These are phyloP conservation scores for Aspergillus awamori DNA, from an alignment of 2,329 filamentous ascomycete genomes.

Conservation along the genomic window DNA sequence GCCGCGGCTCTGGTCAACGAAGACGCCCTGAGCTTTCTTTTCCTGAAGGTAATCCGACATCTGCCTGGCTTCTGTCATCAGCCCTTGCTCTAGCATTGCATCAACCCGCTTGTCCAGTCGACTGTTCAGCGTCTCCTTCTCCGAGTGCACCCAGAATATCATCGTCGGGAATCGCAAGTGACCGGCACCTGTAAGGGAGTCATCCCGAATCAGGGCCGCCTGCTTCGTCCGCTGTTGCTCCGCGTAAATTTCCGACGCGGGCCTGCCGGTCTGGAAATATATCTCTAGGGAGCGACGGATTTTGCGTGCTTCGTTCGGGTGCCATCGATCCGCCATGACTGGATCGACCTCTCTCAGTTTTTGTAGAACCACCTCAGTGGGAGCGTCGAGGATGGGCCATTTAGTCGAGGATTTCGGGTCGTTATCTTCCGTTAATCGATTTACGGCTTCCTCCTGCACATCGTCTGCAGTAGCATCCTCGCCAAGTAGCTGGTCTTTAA, in stretches of 20 bases:
- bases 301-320: constrained; percentile 88
- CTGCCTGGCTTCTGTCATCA: constrained; percentile 63
- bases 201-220: constrained; percentile 26
- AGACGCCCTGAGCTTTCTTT: constrained; percentile 51
- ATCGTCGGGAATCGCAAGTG: constrained; percentile 61
- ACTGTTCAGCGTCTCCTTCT: constrained; percentile 66
- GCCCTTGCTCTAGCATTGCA: constrained; percentile 73
- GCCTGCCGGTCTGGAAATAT: constrained; percentile 77
- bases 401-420: constrained; percentile 39
- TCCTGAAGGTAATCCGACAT: constrained; percentile 54
- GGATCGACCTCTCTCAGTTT: constrained; percentile 82
- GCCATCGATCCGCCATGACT: constrained; percentile 86
- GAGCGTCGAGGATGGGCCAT: constrained; percentile 71
- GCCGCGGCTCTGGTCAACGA: constrained; percentile 73
- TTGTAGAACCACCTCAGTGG: constrained; percentile 71
- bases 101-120: constrained; percentile 78
- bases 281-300: constrained; percentile 90
- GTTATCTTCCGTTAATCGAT: constrained; percentile 19
- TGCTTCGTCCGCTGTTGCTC: constrained; percentile 62
- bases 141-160: constrained; percentile 85
- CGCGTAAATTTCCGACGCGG: constrained; percentile 82
- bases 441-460: constrained; percentile 19
- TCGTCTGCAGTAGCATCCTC: constrained; percentile 26
- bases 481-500: constrained; percentile 68
- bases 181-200: constrained; percentile 21